Base-by-base conservation (phyloP, 805 yeast species). In the Millerozyma acaciae region DNA sequence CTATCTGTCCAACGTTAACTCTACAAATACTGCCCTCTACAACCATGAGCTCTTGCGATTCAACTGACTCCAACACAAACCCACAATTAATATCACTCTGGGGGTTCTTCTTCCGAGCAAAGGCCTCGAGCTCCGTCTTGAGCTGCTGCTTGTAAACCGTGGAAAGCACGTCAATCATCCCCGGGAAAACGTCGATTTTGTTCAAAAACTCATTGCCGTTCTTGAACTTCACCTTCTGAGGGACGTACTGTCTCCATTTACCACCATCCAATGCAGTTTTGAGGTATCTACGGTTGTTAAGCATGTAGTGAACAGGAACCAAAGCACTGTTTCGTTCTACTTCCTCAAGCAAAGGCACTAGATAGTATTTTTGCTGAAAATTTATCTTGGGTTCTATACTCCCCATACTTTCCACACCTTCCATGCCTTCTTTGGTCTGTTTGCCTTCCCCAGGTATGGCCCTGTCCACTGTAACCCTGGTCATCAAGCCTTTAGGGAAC, bases 401-500 rank as follows among this genome's bases (percentile, higher is more conserved):
- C 6, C 30, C 20, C 9, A 32, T 21, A 8, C 24, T 8, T 8
- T 21, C n/a, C n/a, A n/a, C n/a, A n/a, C n/a, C n/a, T n/a, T n/a
- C n/a, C 13, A 23, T 7, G 6, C 12, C 13, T n/a, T 23, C 13
- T 10, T 23, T 23, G 15, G 13, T 7, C 7, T 12, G 6, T 8
- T 20, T 8, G n/a, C 24, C 19, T 12, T 35, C 19, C 10, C 31
- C 32, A 18, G 41, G 34, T 8, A 34, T 21, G n/a, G 30, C 18
- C n/a, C n/a, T n/a, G 25, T 34, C 41, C 4, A 33, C 45, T 3
- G 35, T 33, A 21, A 41, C 28, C 16, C 33, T 38, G 8, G 36
- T 28, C 38, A 38, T 34, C 17, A 23, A 30, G 7, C 66, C 65
- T 16, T 37, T 45, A 4, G 67, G 61, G 33, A 53, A 60, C 26